Conservation (phyloP, 2,329 filamentous ascomycete genomes). For the Rhytidhysteron rufulum region DNA sequence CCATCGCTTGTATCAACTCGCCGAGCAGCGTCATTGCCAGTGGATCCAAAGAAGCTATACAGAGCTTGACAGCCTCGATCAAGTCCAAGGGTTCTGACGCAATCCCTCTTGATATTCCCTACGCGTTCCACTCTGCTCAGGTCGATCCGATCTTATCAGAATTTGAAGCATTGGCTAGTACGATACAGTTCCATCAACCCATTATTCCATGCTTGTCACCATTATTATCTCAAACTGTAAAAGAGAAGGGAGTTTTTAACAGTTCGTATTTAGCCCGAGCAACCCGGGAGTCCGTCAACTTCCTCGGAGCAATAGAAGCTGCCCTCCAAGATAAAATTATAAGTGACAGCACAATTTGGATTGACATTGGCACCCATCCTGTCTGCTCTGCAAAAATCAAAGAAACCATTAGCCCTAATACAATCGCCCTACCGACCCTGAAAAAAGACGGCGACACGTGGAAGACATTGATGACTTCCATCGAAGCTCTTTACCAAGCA, state of each 20-base stretch:
- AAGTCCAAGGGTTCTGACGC: conserved; percentile 33
- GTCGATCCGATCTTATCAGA: conserved; percentile 40
- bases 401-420: conserved; percentile 13
- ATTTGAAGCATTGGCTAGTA: conserved; percentile 26
- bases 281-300: conserved; percentile 18
- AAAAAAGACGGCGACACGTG: not conserved
- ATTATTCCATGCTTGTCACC: conserved; percentile 40
- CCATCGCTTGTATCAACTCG: conserved; percentile 23
- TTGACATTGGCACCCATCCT: conserved; percentile 46
- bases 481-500: conserved; percentile 49
- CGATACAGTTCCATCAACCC: conserved; percentile 21
- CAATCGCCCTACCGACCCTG: not conserved
- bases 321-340: conserved; percentile 24
- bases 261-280: conserved; percentile 32
- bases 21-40: conserved; percentile 19
- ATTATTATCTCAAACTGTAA: conserved; percentile 38
- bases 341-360: conserved; percentile 31
- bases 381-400: conserved; percentile 46
- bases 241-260: conserved; percentile 29
- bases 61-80: conserved; percentile 41
- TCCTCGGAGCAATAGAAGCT: conserved; percentile 39
- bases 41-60: conserved; percentile 19
- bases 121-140: conserved; percentile 31
- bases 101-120: conserved; percentile 15
- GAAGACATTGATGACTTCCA: conserved; percentile 39